phyloP scores from a whole-genome alignment of 805 yeast species.

The Zygoascus flipseniorum region DNA sequence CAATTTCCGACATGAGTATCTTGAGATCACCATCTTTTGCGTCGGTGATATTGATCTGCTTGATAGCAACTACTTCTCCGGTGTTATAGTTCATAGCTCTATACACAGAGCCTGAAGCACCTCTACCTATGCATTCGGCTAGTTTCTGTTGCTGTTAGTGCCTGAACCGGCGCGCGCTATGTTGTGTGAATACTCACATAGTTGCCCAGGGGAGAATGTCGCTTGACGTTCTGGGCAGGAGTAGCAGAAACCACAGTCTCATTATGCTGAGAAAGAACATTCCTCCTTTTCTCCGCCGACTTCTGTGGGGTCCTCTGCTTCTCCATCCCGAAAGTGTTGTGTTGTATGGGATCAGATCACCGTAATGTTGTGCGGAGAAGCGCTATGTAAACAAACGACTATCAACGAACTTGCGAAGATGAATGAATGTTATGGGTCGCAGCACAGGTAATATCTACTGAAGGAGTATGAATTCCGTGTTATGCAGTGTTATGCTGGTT shows the following conservation, averaged over 20 bases:
- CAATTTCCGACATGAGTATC: conserved; percentile 56
- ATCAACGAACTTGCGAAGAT: too few relatives aligned
- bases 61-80: conserved; percentile 66
- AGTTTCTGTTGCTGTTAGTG: conserved; percentile 11
- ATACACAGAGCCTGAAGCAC: conserved; percentile 87
- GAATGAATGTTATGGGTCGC: too few relatives aligned
- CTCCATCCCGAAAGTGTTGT: background rate
- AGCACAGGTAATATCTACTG: too few relatives aligned
- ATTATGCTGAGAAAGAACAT: background rate
- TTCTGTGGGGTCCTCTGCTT: background rate
- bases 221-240: conserved; percentile 13
- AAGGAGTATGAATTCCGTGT: too few relatives aligned
- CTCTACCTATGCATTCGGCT: conserved; percentile 68
- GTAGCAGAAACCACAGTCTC: conserved; percentile 14
- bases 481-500: too few relatives aligned
- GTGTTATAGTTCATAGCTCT: conserved; percentile 61
- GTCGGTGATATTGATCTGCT: conserved; percentile 54
- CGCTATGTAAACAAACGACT: too few relatives aligned
- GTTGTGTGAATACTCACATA: conserved; percentile 8
- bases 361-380: too few relatives aligned
- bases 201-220: conserved; percentile 9
- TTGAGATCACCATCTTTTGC: conserved; percentile 28
- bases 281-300: background rate
- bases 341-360: too few relatives aligned
- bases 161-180: background rate